phyloP scores from a whole-genome alignment of 140 eudicot species.

The Oenanthe javanica region DNA sequence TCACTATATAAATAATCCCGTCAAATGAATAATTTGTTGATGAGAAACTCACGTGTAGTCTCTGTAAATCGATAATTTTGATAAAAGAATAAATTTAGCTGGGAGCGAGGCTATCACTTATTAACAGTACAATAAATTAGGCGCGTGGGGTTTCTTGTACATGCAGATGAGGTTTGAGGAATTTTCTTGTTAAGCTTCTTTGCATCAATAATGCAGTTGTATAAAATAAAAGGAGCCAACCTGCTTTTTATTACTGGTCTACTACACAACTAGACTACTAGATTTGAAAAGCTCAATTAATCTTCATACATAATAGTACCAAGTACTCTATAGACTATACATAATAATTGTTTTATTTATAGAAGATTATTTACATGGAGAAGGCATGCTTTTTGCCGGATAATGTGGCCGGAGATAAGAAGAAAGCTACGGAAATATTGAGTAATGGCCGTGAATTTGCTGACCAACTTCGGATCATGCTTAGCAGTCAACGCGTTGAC shows the following conservation, averaged over 20 bases:
- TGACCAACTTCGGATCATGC: slow-evolving; percentile 5
- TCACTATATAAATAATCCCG: too few species aligned
- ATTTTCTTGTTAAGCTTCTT: neutral
- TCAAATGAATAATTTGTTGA: too few species aligned
- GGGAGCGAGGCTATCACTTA: too few species aligned
- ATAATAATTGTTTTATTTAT: too few species aligned
- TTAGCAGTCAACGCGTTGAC: neutral
- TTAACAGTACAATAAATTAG: too few species aligned
- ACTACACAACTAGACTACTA: neutral
- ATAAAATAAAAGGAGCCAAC: neutral
- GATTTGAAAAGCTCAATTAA: neutral
- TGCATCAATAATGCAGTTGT: neutral
- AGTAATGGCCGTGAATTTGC: slow-evolving; percentile 1
- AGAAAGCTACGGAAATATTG: neutral
- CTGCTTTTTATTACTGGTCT: neutral
- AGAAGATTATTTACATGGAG: neutral
- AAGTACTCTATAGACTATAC: too few species aligned
- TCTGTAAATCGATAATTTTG: too few species aligned
- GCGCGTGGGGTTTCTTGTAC: too few species aligned
- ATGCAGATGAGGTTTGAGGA: too few species aligned
- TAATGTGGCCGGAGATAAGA: neutral
- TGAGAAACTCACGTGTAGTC: too few species aligned
- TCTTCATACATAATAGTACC: neutral
- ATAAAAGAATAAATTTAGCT: too few species aligned
- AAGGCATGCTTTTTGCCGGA: neutral